Evolutionary conservation across 768 basidiomycete species (phyloP), one percentile per base, ranked within the genome.

Genomic region (Suillus subalutaceus): DNA sequence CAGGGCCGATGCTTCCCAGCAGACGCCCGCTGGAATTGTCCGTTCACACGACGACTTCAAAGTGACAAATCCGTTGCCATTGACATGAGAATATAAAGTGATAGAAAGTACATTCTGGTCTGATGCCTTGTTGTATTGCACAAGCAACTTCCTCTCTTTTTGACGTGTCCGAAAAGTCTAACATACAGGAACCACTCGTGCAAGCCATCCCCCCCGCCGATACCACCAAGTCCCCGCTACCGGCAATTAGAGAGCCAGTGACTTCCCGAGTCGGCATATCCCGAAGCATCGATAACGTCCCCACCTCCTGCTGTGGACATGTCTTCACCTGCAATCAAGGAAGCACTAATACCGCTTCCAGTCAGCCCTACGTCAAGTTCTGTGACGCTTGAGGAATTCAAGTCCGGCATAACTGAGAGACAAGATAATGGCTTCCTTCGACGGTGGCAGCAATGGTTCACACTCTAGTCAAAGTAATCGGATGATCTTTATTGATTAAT

Each of bases 381-480:
- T 41, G 26, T 43, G 18, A 43, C 59, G 1, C 59, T 43, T 12
- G 18, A 60, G 13, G 59, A 44, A 43, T 43, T 41, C 40, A 60
- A 59, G 8, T 40, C 26, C 18, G 43, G 59, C 12, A 62, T 23
- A 63, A 63, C 57, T 9, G 63, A 63, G 50, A 60, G 23, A 57
- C 52, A 38, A 40, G 63, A 41, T 32, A 60, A 61, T 40, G 52
- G 56, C n/a, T 63, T 57, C 56, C 63, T 63, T 43, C 63, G 63
- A 35, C 56, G 63, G 12, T 63, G 63, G 63, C 63, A 40, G 48
- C 48, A 57, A 63, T 63, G 63, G 63, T 63, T 60, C 41, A 18
- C 32, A 20, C 4, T 63, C 32, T 0, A n/a, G 26, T 30, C 23
- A 61, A 61, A 13, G 35, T 59, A 26, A 62, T 30, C 30, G 6